Base-by-base conservation (phyloP, 345 rosid genomes). In the Moringa oleifera region DNA sequence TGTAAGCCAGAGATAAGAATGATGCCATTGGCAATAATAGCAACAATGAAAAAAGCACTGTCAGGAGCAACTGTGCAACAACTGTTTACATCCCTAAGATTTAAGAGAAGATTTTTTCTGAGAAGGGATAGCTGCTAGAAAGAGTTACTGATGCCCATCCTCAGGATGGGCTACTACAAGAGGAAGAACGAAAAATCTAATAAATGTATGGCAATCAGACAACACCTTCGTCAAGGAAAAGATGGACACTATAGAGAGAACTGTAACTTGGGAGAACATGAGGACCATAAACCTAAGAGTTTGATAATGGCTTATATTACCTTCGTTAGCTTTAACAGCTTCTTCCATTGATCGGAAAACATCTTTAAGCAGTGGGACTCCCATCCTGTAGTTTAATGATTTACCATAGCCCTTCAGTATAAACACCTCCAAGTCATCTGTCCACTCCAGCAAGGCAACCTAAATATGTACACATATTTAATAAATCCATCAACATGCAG, bases 381-480 rank as follows among this genome's bases (percentile, higher is more conserved):
- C 99, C 97, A 94, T 91, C 53, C 75, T 73, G 61, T 91, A 94
- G 71, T 88, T 94, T 66, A 94, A 60, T 47, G 96, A 83, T 23
- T 87, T 77, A 47, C 97, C 91, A 62, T 91, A 91, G 54, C 91
- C 99, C 81, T 90, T 94, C 68, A 90, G 71, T 36, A 94, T 59
- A 68, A 86, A 90, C 63, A 75, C 64, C 80, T 88, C 96, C 73
- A 88, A 64, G 77, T 91, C 99, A 79, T 94, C 93, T 56, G 89
- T 69, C 99, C 99, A 94, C 82, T 87, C 99, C 80, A 94, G 80
- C 83, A 91, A 83, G 72, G 85, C 83, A 71, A 88, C 81, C 99
- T 94, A 52, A 57, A 58, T 61, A 75, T 23, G 56, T 8, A 67
- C 23, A 64, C 28, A 23, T 23, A 13, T 59, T 58, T 41, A 46